Evolutionary conservation across 78 protist genomes (phyloP), one percentile per base, ranked within the genome.

Genomic region (Planoprotostelium fungivorum): DNA sequence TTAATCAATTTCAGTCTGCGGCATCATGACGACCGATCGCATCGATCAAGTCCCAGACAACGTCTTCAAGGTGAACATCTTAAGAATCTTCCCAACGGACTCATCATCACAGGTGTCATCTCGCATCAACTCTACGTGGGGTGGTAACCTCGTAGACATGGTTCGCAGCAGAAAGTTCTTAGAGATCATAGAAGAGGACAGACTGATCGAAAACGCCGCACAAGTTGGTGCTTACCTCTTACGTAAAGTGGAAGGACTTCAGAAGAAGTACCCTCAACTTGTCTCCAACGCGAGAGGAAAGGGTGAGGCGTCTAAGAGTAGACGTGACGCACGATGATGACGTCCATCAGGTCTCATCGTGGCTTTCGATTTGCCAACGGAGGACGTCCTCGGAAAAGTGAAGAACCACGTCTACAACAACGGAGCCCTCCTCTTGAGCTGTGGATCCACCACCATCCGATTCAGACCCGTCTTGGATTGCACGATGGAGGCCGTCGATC

Each of bases 121-220:
- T 84, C 89, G 89, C 16, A 87, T 87, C 16, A 87, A 87, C 83
- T 87, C 89, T 16, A 87, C 89, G 31, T 87, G 89, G 89, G 89
- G 89, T 84, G 89, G 89, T 25, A 87, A 38, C 83, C 89, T 87
- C 37, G 83, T 38, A 34, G 89, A 87, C 83, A 87, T 87, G 89
- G 89, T 87, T 5, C 85, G 89, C 5, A 36, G 84, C 83, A 34
- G 37, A 36, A 36, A 87, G 16, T 39, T 87, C 89, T 16, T 87
- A 5, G 89, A 87, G 86, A 87, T 87, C 83, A 87, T 87, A 5
- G 89, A 87, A 38, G 89, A 87, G 16, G 89, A 87, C 37, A 87
- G 16, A 5, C 89, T 87, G n/a, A 10, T 87, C 35, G 88, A 87
- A 5, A 87, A 87, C 16, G 89, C 89, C 16, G 89, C 89, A 5